Base-by-base conservation (phyloP, 148 eudicot species). In the Cornus kousa region DNA sequence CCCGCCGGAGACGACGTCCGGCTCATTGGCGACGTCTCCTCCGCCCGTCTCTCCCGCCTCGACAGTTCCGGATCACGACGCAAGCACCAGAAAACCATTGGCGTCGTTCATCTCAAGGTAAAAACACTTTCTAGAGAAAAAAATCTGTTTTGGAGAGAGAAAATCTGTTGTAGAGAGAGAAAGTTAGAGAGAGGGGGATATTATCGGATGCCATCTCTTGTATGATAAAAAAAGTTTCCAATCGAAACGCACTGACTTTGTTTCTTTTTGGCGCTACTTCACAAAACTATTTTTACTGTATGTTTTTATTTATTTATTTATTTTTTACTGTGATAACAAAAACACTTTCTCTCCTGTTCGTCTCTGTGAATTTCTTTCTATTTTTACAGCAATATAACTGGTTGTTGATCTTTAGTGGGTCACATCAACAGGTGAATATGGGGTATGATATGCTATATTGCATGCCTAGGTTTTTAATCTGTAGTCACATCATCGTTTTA, bases 31-130 rank as follows among this genome's bases (percentile, higher is more conserved):
- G 87, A 87, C 28, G 77, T 76, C 3, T 33, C 87, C 33, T 81
- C 87, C 7, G 83, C 80, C 0, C 35, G 86, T 5, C 83, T 89
- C 5, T 22, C 81, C 24, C 76, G 94, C 13, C 77, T 83, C n/a
- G 84, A 83, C 46, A 86, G 90, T 53, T 79, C 72, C 5, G 80
- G 86, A 43, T 43, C 48, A 1, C 31, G 85, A 16, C 64, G 87
- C 17, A 79, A 82, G 48, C 75, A 48, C 70, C 82, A 76, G 16
- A 89, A 83, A 71, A 24, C 67, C n/a, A 77, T 75, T 64, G 85
- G 88, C 48, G 81, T 88, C 75, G 93, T 94, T 57, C 91, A 94
- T 84, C 89, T 94, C 53, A 90, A 94, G 97, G 98, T 94, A 80
- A 53, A 50, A 16, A 12, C 19, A 53, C 59, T 53, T 4, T 39